Conservation (phyloP, 768 basidiomycete species). For the Glaciozyma antarctica region DNA sequence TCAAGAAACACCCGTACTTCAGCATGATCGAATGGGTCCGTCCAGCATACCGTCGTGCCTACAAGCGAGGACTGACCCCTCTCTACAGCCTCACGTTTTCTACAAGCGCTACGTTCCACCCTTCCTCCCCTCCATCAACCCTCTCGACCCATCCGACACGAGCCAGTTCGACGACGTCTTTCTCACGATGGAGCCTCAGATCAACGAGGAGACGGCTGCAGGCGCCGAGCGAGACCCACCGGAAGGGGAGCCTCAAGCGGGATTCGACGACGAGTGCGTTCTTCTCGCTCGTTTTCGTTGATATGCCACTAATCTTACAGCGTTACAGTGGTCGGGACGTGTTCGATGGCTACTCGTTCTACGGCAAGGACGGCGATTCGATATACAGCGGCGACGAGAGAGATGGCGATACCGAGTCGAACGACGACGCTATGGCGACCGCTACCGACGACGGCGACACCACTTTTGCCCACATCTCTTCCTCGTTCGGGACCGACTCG, state of each 20-base stretch:
- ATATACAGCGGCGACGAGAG: constrained; percentile 57
- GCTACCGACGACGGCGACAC: not conserved
- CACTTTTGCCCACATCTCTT: constrained; percentile 40
- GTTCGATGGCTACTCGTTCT: constrained; percentile 91
- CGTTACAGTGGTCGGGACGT: constrained; percentile 58
- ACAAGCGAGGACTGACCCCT: constrained; percentile 1
- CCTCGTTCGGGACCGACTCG: constrained; percentile 47
- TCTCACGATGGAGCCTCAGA: constrained; percentile 86
- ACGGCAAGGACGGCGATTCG: constrained; percentile 52
- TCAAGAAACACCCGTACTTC: constrained; percentile 92
- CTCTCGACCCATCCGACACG: constrained; percentile 84
- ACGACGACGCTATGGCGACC: constrained; percentile 43
- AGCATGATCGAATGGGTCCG: constrained; percentile 61
- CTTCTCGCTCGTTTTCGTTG: constrained; percentile 22
- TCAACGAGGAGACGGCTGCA: constrained; percentile 47
- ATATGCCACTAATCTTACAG: constrained; percentile 43
- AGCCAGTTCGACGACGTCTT: constrained; percentile 97
- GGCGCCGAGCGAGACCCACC: constrained; percentile 30
- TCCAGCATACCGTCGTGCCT: constrained; percentile 38
- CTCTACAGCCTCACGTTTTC: constrained; percentile 48
- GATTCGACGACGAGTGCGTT: constrained; percentile 43
- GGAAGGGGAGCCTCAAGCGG: constrained; percentile 32
- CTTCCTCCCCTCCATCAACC: constrained; percentile 67
- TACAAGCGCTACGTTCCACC: constrained; percentile 87
- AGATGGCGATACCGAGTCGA: constrained; percentile 47